Conservation (phyloP, 805 yeast genomes). For the Komagataella pastoris region DNA sequence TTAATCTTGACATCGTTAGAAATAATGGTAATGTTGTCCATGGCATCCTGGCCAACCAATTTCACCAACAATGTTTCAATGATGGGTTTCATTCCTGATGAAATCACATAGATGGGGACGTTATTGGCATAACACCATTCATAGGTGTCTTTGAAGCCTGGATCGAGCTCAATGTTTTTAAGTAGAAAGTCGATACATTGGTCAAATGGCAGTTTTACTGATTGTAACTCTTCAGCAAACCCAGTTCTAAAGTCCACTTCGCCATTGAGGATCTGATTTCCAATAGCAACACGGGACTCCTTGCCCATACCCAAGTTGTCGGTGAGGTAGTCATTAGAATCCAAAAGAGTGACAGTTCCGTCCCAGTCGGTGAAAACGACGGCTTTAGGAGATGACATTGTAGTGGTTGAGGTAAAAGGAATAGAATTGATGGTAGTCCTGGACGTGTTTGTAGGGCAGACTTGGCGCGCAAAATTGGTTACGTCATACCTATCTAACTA, state of each 20-base stretch:
- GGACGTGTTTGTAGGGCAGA: background rate
- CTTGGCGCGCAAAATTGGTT: background rate
- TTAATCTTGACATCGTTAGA: constrained; percentile 60
- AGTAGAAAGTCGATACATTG: constrained; percentile 67
- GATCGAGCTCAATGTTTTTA: constrained; percentile 63
- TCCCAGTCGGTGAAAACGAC: constrained; percentile 96
- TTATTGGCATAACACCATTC: constrained; percentile 59
- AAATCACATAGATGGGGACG: constrained; percentile 78
- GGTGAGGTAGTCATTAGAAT: constrained; percentile 84
- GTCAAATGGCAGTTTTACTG: constrained; percentile 62
- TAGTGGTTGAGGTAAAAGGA: background rate
- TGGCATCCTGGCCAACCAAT: constrained; percentile 68
- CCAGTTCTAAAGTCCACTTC: constrained; percentile 67
- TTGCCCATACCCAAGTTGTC: constrained; percentile 83
- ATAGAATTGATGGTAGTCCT: background rate
- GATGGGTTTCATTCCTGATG: constrained; percentile 90
- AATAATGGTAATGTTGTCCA: constrained; percentile 60
- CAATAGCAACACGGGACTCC: constrained; percentile 49
- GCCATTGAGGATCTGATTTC: constrained; percentile 61
- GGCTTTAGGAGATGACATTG: constrained; percentile 21
- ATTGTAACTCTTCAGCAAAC: constrained; percentile 72
- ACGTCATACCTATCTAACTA: background rate
- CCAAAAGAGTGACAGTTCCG: constrained; percentile 90
- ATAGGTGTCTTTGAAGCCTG: constrained; percentile 78
- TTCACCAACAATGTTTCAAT: constrained; percentile 64